Evolutionary conservation across 1,284 basidiomycete species (phyloP), one percentile per base, ranked within the genome.

Genomic region (Trametes pubescens): DNA sequence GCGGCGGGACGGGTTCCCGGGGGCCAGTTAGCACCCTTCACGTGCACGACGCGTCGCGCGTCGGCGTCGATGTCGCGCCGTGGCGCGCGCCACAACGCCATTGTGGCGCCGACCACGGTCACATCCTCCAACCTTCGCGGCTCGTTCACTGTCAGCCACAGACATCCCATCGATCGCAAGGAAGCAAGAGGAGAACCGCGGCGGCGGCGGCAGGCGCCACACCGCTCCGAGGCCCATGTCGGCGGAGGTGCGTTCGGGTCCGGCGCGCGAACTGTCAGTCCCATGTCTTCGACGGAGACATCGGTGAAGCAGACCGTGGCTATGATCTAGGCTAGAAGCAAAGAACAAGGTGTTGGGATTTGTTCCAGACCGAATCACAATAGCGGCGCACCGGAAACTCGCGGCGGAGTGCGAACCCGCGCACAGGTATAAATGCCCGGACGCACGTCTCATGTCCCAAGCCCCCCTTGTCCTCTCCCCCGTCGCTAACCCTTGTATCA

Each of bases 331-430:
- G 22, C 48, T 35, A 56, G 40, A 51, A 51, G 52, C 21, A n/a
- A 21, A 16, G 53, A 21, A 56, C 47, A 51, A 56, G 35, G 51
- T 18, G 53, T 26, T 22, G 34, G 52, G 16, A 40, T 44, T 11
- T 13, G 13, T 38, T 14, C 10, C 24, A 26, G 60, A 8, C 47
- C 26, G 11, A 21, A 46, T 35, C 60, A 48, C 53, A 44, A 56
- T 35, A 37, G n/a, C 18, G 38, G 60, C 54, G 46, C 7, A 51
- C 60, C 53, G 60, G 60, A 38, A 51, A 51, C 6, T 43, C 29
- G 54, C 60, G 53, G 60, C 60, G 60, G 60, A 61, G 60, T 61
- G 44, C 38, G 60, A 61, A 61, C 48, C 53, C 43, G 43, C 34
- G 43, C 51, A 13, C 40, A 18, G 40, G 47, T 40, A 61, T 56